Base-by-base conservation (phyloP, 257 asterid species). In the Plantago major region DNA sequence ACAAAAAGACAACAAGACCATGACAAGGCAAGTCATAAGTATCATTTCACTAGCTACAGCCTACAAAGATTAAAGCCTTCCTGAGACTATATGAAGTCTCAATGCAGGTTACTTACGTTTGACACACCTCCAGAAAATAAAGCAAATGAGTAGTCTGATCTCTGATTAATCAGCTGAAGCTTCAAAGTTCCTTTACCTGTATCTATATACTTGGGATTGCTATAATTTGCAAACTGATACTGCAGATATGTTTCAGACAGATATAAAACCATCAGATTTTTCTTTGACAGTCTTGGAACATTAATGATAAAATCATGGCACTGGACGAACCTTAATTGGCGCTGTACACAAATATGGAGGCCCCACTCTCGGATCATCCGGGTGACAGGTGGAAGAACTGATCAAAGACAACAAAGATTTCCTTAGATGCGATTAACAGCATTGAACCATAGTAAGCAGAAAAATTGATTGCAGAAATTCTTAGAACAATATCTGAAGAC, bases 101-200 rank as follows among this genome's bases (percentile, higher is more conserved):
- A 52, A 52, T 52, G 50, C 52, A 65, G 61, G 46, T 12, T 47
- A 49, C 73, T 2, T 79, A 89, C 99, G 63, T 77, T 84, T 50
- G 83, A 78, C 55, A 89, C 65, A 64, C 95, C 99, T 60, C 96
- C 97, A 64, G 97, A 81, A 83, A 92, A 89, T 55, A 89, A 68
- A 50, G 87, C 97, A 52, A 89, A 83, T 7, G 96, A 84, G 76
- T 67, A 86, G 68, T 92, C 88, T n/a, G 95, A 84, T 89, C 99
- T 81, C 79, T 92, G 99, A 63, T 89, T 92, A 71, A 92, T 84
- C 78, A 89, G 66, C 72, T 71, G 95, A 75, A 92, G 81, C 93
- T 76, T 87, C 79, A 92, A 57, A 17, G 82, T 75, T 42, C 97
- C 97, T 73, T 83, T 84, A 58, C 97, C 94, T 0, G 87, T 78